Evolutionary conservation across 108 stramenopile species (phyloP).

Genomic region (Seminavis robusta): DNA sequence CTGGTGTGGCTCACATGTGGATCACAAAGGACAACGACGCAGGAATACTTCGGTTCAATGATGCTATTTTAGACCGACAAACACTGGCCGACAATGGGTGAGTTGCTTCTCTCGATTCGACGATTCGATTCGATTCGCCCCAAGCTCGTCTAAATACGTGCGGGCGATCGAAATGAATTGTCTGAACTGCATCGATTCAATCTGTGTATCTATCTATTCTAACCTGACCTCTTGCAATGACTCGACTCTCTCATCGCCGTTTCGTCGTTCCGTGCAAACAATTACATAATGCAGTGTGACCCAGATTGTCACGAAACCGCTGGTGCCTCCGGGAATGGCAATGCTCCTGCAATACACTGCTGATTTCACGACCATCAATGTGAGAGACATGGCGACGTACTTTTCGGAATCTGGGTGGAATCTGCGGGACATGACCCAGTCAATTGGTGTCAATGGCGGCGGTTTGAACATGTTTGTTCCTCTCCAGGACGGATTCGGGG

Average conservation of each 20-base stretch:
- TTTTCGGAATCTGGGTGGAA: constrained; percentile 13
- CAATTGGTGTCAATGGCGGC: constrained; percentile 7
- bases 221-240: no score
- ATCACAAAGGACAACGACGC: constrained; percentile 8
- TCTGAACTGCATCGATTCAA: no score
- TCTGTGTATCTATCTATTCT: no score
- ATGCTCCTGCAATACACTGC: constrained; percentile 10
- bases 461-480: constrained; percentile 9
- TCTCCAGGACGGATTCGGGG: not conserved
- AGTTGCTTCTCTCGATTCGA: not conserved
- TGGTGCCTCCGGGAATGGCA: constrained; percentile 9
- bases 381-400: constrained; percentile 2
- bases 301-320: constrained; percentile 10
- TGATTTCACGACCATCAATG: constrained; percentile 1
- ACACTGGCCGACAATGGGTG: constrained; percentile 10
- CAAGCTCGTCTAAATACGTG: no score
- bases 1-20: constrained; percentile 10
- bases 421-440: constrained; percentile 6
- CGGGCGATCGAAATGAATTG: no score
- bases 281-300: constrained; percentile 6
- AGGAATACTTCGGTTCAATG: constrained; percentile 10
- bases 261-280: no score
- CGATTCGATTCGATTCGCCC: no score
- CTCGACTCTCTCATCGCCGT: no score
- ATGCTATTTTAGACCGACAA: constrained; percentile 2